phyloP scores from a whole-genome alignment of 352 stramenopile genomes.

The Pythium brassicae region DNA sequence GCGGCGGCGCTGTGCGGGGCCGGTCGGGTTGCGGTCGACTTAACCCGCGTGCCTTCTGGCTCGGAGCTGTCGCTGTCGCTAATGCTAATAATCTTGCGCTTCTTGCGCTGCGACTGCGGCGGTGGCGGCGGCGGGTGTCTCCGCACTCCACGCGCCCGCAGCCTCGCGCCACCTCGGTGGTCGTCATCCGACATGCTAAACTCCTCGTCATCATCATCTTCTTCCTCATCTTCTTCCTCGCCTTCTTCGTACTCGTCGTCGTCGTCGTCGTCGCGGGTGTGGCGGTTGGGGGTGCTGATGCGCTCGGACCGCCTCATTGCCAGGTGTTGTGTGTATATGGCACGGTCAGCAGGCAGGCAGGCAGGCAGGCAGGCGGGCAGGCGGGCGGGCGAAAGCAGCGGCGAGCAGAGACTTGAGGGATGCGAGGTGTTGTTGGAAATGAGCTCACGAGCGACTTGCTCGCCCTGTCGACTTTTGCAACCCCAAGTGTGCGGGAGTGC shows the following conservation, averaged over 20 bases:
- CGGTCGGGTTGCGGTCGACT: neutral
- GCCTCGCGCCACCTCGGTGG: slow-evolving; percentile 4
- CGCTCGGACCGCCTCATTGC: slow-evolving; percentile 15
- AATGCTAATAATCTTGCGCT: slow-evolving; percentile 43
- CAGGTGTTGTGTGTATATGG: slow-evolving; percentile 3
- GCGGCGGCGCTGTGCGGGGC: neutral
- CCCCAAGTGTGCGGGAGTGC: no score
- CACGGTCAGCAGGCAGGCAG: neutral
- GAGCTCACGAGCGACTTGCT: neutral
- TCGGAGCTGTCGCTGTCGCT: slow-evolving; percentile 50
- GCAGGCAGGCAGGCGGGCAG: no score
- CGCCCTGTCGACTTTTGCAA: no score
- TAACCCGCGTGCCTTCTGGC: slow-evolving; percentile 17
- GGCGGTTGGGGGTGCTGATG: no score
- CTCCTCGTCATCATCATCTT: slow-evolving; percentile 33
- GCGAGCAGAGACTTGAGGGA: no score
- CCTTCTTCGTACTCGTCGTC: slow-evolving; percentile 30
- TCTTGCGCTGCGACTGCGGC: slow-evolving; percentile 12
- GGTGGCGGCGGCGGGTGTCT: slow-evolving; percentile 6
- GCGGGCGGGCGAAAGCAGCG: no score
- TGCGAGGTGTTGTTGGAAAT: no score
- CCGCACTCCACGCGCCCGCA: slow-evolving; percentile 1
- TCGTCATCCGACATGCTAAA: slow-evolving; percentile 27
- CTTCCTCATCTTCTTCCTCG: slow-evolving; percentile 24
- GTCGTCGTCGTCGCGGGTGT: slow-evolving; percentile 17